Conservation (phyloP, 225 moss, liverwort and hornwort species). For the Pseudisothecium myosuroides region DNA sequence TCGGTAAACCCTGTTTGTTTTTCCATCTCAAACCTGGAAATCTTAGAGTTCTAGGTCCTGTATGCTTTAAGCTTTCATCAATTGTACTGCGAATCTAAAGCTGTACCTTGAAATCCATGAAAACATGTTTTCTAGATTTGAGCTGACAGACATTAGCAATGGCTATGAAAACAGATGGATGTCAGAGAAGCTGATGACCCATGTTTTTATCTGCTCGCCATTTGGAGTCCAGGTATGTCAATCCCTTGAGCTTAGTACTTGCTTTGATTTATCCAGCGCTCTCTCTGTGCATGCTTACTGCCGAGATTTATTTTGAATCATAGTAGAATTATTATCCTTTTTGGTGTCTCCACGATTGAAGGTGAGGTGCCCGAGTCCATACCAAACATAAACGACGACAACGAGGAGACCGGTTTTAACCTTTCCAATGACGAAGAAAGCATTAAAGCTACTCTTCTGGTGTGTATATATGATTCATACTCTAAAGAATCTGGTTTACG, state of each 20-base stretch:
- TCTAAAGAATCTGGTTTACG: background rate
- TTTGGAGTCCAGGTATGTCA: constrained; percentile 60
- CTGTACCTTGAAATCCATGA: background rate
- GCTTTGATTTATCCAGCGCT: background rate
- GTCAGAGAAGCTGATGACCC: constrained; percentile 64
- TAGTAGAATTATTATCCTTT: background rate
- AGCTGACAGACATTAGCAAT: background rate
- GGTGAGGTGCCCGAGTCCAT: constrained; percentile 41
- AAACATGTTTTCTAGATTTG: background rate
- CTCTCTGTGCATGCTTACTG: background rate
- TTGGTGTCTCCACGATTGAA: background rate
- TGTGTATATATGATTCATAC: background rate
- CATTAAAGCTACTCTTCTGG: constrained; percentile 68
- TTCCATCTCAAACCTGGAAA: background rate
- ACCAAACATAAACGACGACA: constrained; percentile 28
- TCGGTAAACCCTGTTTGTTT: background rate
- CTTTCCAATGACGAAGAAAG: constrained; percentile 17
- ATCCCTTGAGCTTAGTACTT: background rate
- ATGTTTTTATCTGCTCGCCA: constrained; percentile 53
- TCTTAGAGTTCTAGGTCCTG: background rate
- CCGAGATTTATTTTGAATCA: background rate
- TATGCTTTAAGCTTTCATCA: background rate
- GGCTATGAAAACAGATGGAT: constrained; percentile 44
- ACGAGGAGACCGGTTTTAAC: constrained; percentile 4
- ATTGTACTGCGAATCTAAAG: background rate